Base-by-base conservation (phyloP, 2,329 filamentous ascomycete species). In the Fusarium floridanum region DNA sequence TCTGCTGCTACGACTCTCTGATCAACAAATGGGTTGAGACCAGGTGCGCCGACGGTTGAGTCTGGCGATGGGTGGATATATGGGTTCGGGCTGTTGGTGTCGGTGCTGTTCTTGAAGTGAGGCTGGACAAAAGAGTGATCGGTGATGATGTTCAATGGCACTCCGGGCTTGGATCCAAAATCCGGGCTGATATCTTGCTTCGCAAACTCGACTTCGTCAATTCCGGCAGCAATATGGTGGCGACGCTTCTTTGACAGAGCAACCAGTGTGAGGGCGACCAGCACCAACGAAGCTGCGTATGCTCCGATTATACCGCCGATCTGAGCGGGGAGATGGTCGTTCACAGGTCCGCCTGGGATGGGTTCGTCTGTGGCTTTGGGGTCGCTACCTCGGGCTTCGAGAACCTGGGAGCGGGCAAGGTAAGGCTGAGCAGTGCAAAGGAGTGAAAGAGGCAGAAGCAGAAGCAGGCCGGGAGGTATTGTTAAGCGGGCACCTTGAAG, bases 281-380 rank as follows among this genome's bases (percentile, higher is more conserved):
- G 83, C 78, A 95, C 87, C 80, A 97, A 88, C 39, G 91, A 94
- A 70, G 94, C 82, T 68, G 95, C 88, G 90, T 98, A 98, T 68
- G 94, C 92, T 71, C 92, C 95, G 68, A 96, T 88, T 70, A 98
- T 93, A 75, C 92, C 94, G 73, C 93, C 93, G 76, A 98, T 92
- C 83, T 98, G 93, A 68, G 91, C 92, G 20, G 95, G 94, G 24
- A 98, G 89, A 66, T 93, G 85, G 81, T 95, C 87, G 77, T 91
- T 86, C 59, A 90, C 82, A 41, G 91, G 89, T 77, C 87, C 83
- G 65, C 86, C 86, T 45, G 91, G 91, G 53, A 91, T 81, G 10
- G 91, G 89, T 9, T 90, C 90, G 83, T 91, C 85, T 82, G 91
- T 87, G 66, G 90, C 87, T 61, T 90, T 82, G 48, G 90, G 90